Evolutionary conservation across 1,284 basidiomycete genomes (phyloP), one percentile per base, ranked within the genome.

Genomic region (Exsudoporus floridanus): DNA sequence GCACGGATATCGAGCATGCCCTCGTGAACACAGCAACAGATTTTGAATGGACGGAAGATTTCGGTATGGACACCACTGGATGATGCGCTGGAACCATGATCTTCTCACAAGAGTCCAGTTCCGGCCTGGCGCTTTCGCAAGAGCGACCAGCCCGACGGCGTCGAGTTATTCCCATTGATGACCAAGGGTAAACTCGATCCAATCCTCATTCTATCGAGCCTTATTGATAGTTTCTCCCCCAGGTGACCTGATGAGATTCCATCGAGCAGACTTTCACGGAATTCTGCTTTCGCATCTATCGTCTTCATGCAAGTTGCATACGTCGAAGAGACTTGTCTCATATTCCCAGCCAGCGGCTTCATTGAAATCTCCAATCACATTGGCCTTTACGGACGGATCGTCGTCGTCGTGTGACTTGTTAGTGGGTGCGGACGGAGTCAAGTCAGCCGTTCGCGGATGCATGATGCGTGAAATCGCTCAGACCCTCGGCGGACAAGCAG

Each of bases 351-450:
- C 54, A 14, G 52, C 46, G 13, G 65, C 70, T 25, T 27, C 54
- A 5, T 16, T 10, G 23, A 57, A 12, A 28, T 56, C 63, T 19
- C 52, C 55, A 1, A 69, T 80, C n/a, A 63, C 56, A 7, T 59
- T 82, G n/a, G 54, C 64, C 13, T 82, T 82, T 56, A 41, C 66
- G 6, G 77, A 82, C 50, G 78, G 76, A 5, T 65, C 73, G 1
- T 66, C 64, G 0, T 72, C 74, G 3, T 62, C 66, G 4, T 78
- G 75, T 56, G 78, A 82, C 52, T 40, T 81, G 12, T 70, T 81
- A 16, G 64, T 82, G 23, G 80, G 78, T 25, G 77, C 78, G 0
- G 80, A 82, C 53, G 80, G 81, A 0, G 58, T 83, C 52, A 81
- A 78, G 59, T 83, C 80, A 0, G 66, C 65, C 12, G 74, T 81